phyloP scores from a whole-genome alignment of 2,329 filamentous ascomycete species.

The Diaporthe amygdali region DNA sequence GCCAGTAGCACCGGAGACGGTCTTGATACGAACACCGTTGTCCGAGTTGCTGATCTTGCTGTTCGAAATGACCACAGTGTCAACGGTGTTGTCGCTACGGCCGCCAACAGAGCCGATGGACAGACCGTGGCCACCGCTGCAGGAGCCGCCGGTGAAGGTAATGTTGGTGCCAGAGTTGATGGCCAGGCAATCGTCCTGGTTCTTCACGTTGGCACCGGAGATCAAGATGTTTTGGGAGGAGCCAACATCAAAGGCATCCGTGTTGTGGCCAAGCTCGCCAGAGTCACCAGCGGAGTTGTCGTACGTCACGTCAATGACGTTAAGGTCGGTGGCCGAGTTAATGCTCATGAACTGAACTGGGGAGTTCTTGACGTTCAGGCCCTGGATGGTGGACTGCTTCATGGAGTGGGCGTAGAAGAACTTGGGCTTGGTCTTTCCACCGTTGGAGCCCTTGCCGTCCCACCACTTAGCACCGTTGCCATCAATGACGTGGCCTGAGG shows the following conservation, averaged over 20 bases:
- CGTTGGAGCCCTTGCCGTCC: conserved; percentile 42
- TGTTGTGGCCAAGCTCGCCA: conserved; percentile 49
- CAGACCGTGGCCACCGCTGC: conserved; percentile 49
- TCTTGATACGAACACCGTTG: conserved; percentile 60
- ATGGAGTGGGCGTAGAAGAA: conserved; percentile 56
- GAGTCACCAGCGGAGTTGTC: conserved; percentile 44
- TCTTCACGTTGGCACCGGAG: conserved; percentile 57
- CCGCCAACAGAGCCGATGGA: conserved; percentile 51
- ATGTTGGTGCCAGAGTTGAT: conserved; percentile 59
- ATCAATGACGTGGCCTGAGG: conserved; percentile 33
- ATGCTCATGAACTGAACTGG: conserved; percentile 49
- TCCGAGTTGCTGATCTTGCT: conserved; percentile 55
- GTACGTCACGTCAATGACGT: conserved; percentile 41
- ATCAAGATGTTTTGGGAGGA: conserved; percentile 56
- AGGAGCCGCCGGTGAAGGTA: conserved; percentile 50
- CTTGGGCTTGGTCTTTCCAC: conserved; percentile 44
- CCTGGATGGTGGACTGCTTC: conserved; percentile 42
- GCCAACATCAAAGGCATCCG: conserved; percentile 64
- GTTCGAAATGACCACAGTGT: conserved; percentile 53
- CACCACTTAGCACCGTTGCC: conserved; percentile 29
- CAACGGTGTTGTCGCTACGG: conserved; percentile 56
- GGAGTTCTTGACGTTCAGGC: conserved; percentile 46
- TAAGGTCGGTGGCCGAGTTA: conserved; percentile 40
- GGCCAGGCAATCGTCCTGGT: conserved; percentile 67
- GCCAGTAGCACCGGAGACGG: conserved; percentile 50